A percentile compares a stretch with the other conserved stretches of the same genome.
Evolutionary conservation across 2,329 filamentous ascomycete genomes (phyloP).

Genomic region (Exophiala dermatitidis): DNA sequence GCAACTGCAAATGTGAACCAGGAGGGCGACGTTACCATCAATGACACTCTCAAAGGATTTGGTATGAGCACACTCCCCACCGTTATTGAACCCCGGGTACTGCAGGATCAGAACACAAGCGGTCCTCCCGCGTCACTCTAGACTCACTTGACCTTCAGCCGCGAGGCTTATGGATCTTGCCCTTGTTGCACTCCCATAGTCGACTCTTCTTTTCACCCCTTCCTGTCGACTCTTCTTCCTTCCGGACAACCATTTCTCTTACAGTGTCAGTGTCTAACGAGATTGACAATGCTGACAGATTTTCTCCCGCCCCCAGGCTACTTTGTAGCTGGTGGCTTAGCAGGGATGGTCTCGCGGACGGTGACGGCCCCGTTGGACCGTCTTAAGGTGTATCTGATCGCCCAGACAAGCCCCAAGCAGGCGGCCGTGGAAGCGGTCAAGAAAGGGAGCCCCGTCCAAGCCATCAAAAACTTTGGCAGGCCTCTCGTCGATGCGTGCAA

Average conservation of each 20-base stretch:
- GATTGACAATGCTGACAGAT: conserved; percentile 49
- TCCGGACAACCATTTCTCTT: background rate
- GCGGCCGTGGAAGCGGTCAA: conserved; percentile 60
- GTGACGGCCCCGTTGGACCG: conserved; percentile 93
- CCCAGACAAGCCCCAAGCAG: conserved; percentile 63
- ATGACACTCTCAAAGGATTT: conserved; percentile 86
- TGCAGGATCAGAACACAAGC: background rate
- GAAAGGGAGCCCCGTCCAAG: conserved; percentile 59
- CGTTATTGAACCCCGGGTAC: background rate
- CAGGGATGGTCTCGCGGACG: conserved; percentile 90
- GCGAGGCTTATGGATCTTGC: background rate
- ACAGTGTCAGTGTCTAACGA: conserved; percentile 4
- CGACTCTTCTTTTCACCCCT: conserved; percentile 1
- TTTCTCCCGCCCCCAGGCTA: conserved; percentile 88
- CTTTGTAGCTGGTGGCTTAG: conserved; percentile 89
- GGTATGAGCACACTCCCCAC: conserved; percentile 53
- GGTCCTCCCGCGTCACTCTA: background rate
- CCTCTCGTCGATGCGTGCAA: conserved; percentile 67
- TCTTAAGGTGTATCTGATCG: conserved; percentile 93
- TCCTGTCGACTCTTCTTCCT: too few relatives aligned
- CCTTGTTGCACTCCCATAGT: background rate
- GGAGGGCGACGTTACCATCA: conserved; percentile 90
- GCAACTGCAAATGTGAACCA: conserved; percentile 81
- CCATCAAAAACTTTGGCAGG: conserved; percentile 57
- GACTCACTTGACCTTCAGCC: background rate